Conservation (phyloP, 805 yeast species). For the Metschnikowia dekortorum region DNA sequence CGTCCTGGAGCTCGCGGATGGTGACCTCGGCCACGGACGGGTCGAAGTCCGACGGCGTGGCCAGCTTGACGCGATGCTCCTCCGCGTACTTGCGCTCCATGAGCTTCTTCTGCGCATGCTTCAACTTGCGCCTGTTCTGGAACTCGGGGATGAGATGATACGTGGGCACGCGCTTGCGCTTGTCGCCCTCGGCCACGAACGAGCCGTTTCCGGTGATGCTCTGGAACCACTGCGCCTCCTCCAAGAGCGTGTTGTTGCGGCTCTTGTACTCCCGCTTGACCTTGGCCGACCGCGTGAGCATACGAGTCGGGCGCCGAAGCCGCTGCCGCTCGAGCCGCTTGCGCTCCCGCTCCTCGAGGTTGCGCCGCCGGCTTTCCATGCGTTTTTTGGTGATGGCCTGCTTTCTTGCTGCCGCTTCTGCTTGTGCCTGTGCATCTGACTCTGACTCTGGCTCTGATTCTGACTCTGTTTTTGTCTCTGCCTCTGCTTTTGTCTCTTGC, state of each 20-base stretch:
- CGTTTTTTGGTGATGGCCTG: constrained; percentile 5
- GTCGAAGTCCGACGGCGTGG: constrained; percentile 6
- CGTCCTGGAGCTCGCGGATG: constrained; percentile 14
- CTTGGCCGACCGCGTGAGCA: constrained; percentile 1
- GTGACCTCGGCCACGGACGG: constrained; percentile 5
- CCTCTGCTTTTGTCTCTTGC: too few relatives aligned
- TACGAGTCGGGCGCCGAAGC: constrained; percentile 3
- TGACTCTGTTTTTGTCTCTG: not conserved
- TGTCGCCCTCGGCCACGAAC: constrained; percentile 29
- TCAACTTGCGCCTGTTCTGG: constrained; percentile 12
- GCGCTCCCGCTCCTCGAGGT: constrained; percentile 5
- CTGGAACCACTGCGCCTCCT: constrained; percentile 35
- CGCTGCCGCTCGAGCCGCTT: not conserved
- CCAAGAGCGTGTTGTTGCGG: constrained; percentile 12
- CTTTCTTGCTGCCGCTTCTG: not conserved
- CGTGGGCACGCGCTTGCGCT: constrained; percentile 29
- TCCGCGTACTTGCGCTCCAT: constrained; percentile 10
- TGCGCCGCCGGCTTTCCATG: constrained; percentile 5
- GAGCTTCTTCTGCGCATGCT: constrained; percentile 13
- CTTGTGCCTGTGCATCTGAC: not conserved
- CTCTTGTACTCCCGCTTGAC: constrained; percentile 1
- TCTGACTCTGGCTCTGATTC: not conserved
- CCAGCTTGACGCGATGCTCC: constrained; percentile 5
- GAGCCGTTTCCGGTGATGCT: constrained; percentile 36
- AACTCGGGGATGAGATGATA: constrained; percentile 25